Evolutionary conservation across 331 rosid species (phyloP).

Genomic region (Malus hybrid): DNA sequence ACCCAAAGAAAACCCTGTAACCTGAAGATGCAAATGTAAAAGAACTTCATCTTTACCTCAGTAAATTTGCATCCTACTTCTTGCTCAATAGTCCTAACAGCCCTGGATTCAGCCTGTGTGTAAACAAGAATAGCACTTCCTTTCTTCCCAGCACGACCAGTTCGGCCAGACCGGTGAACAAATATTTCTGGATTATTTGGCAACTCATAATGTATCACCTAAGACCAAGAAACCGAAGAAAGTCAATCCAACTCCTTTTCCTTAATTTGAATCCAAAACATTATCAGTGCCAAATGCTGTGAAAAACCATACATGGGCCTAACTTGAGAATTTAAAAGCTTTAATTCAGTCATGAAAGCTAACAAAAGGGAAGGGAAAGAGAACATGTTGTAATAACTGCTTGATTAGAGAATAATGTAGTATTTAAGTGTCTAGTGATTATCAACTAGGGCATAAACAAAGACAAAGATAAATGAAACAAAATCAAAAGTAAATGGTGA

Average conservation of each 20-base stretch:
- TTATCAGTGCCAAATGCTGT: background rate
- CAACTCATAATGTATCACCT: slow-evolving; percentile 93
- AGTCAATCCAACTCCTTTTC: background rate
- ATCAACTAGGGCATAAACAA: background rate
- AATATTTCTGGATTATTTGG: slow-evolving; percentile 92
- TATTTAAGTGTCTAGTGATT: background rate
- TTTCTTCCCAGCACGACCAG: slow-evolving; percentile 99
- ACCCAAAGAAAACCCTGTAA: background rate
- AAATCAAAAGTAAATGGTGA: background rate
- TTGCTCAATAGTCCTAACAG: slow-evolving; percentile 65
- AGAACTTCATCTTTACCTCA: slow-evolving; percentile 51
- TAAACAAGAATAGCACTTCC: slow-evolving; percentile 79
- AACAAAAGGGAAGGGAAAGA: background rate
- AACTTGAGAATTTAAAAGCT: background rate
- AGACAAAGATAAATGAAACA: background rate
- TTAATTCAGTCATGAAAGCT: background rate
- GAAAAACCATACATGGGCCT: background rate
- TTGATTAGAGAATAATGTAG: background rate
- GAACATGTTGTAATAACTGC: background rate
- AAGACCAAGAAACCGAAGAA: background rate
- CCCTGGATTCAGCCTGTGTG: slow-evolving; percentile 57
- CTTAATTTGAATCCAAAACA: background rate
- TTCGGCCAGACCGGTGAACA: slow-evolving; percentile 97
- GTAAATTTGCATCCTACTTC: slow-evolving; percentile 82
- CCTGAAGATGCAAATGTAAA: background rate